Conservation (phyloP, 2,329 filamentous ascomycete genomes). For the Calycina herbarum region DNA sequence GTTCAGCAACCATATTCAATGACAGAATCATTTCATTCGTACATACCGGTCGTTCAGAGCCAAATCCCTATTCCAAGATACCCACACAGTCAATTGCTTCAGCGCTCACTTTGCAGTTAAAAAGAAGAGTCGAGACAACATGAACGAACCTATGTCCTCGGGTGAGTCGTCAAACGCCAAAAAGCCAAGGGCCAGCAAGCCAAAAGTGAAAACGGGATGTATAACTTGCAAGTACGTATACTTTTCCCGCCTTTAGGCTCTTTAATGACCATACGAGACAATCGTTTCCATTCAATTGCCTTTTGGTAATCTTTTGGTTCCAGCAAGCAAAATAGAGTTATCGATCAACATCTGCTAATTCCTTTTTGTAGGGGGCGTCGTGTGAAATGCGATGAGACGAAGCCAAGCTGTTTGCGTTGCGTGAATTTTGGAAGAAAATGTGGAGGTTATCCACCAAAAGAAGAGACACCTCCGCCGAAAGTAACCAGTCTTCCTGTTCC, state of each 20-base stretch:
- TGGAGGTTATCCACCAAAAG: conserved; percentile 24
- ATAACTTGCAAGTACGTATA: conserved; percentile 58
- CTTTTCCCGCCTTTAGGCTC: not conserved
- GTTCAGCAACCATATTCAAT: not conserved
- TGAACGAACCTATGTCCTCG: conserved; percentile 5
- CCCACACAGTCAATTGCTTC: not conserved
- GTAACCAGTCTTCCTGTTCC: conserved; percentile 14
- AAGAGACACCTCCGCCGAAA: conserved; percentile 15
- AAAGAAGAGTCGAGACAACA: conserved; percentile 4
- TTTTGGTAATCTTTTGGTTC: not conserved
- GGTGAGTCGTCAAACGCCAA: conserved; percentile 15
- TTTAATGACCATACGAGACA: not conserved
- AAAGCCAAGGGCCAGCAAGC: conserved; percentile 29
- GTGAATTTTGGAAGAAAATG: conserved; percentile 30
- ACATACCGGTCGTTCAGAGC: not conserved
- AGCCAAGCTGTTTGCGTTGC: conserved; percentile 28
- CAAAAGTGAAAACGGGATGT: conserved; percentile 65
- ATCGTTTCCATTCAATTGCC: not conserved
- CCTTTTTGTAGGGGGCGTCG: conserved; percentile 16
- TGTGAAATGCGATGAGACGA: conserved; percentile 29
- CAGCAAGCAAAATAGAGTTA: not conserved
- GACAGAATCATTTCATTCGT: not conserved
- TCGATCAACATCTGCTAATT: not conserved
- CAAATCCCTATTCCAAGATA: not conserved
- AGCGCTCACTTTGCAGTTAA: not conserved